These are phyloP conservation scores for Xylaria scruposa DNA, from an alignment of 495 filamentous ascomycete species.

Conservation along the genomic window DNA sequence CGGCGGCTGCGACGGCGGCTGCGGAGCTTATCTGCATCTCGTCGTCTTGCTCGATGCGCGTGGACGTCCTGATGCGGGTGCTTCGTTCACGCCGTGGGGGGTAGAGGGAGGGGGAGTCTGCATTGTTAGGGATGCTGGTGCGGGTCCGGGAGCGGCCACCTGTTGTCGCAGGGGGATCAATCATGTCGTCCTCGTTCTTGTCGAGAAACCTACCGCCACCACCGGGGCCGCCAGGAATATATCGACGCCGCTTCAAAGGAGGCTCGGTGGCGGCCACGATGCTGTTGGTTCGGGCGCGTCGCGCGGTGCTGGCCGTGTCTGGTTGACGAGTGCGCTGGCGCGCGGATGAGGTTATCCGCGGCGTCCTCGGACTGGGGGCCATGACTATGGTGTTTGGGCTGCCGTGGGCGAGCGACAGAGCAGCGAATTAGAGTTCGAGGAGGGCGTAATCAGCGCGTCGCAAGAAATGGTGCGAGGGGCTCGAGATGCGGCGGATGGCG, in stretches of 20 bases:
- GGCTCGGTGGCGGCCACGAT: slow-evolving; percentile 58
- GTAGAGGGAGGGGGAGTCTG: slow-evolving; percentile 49
- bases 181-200: slow-evolving; percentile 61
- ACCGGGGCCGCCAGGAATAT: slow-evolving; percentile 80
- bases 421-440: slow-evolving; percentile 30
- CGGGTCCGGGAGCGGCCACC: slow-evolving; percentile 44
- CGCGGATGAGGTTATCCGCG: slow-evolving; percentile 45
- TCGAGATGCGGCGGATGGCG: slow-evolving; percentile 35
- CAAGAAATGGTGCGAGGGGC: slow-evolving; percentile 42
- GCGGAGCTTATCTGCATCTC: slow-evolving; percentile 74
- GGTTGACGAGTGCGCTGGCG: slow-evolving; percentile 53
- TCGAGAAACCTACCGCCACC: slow-evolving; percentile 80
- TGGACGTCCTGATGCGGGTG: slow-evolving; percentile 58
- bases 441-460: slow-evolving; percentile 43
- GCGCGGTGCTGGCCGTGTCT: slow-evolving; percentile 49
- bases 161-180: slow-evolving; percentile 44
- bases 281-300: slow-evolving; percentile 45
- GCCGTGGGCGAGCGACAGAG: slow-evolving; percentile 34
- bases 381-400: slow-evolving; percentile 37
- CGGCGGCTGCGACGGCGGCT: slow-evolving; percentile 81
- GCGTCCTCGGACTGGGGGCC: slow-evolving; percentile 53
- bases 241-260: slow-evolving; percentile 61
- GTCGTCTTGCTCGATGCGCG: slow-evolving; percentile 53
- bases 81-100: slow-evolving; percentile 57
- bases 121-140: slow-evolving; percentile 41